phyloP scores from a whole-genome alignment of 2,329 filamentous ascomycete genomes.

The Pseudogymnoascus sp. region DNA sequence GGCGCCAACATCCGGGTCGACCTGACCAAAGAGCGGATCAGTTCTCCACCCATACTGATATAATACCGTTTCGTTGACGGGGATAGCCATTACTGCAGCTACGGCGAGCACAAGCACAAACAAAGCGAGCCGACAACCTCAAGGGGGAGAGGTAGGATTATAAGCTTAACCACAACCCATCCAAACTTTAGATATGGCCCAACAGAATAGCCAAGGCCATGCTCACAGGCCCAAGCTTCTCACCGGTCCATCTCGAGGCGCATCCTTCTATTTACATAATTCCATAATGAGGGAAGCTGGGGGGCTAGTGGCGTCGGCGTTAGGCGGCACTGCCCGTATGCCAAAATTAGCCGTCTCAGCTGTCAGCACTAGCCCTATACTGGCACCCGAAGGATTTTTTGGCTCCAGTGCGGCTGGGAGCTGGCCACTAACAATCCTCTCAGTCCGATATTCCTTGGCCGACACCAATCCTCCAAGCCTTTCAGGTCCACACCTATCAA shows the following conservation, averaged over 20 bases:
- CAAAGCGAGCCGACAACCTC: not conserved
- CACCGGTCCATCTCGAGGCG: not conserved
- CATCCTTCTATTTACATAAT: not conserved
- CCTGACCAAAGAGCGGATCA: not conserved
- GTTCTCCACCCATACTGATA: not conserved
- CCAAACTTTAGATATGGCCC: not conserved
- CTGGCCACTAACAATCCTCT: not conserved
- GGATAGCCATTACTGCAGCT: not conserved
- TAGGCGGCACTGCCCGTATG: slow-evolving; percentile 2
- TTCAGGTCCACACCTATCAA: not conserved
- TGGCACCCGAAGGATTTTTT: not conserved
- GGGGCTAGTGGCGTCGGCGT: not conserved
- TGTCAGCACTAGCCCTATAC: not conserved
- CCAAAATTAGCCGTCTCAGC: slow-evolving; percentile 1
- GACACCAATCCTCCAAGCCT: not conserved
- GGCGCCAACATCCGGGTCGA: too few relatives aligned
- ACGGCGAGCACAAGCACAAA: not conserved
- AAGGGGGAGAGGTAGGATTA: not conserved
- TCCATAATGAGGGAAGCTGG: not conserved
- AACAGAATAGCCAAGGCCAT: not conserved
- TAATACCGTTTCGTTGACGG: not conserved
- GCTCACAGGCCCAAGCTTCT: not conserved
- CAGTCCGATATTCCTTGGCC: not conserved
- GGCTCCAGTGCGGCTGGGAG: not conserved
- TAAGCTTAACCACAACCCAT: not conserved